Conservation (phyloP, 495 filamentous ascomycete species). For the Lepidopterella palustris region DNA sequence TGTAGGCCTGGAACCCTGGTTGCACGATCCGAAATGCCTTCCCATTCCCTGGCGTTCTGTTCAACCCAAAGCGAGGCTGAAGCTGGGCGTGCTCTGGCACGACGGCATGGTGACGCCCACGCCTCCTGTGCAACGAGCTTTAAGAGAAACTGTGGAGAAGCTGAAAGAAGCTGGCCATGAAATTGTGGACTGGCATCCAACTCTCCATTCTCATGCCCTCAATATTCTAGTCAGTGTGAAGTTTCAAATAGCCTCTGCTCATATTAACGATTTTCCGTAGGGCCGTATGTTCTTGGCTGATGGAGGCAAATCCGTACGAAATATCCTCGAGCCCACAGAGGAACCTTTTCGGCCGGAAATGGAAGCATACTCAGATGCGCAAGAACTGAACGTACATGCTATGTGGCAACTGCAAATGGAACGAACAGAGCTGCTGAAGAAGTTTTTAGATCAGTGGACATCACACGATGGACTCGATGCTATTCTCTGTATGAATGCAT, state of each 20-base stretch:
- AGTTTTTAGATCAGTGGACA: slow-evolving; percentile 34
- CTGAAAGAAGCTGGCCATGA: slow-evolving; percentile 28
- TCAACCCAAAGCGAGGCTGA: slow-evolving; percentile 35
- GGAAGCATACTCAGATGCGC: slow-evolving; percentile 24
- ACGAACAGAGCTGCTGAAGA: slow-evolving; percentile 30
- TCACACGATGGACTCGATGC: slow-evolving; percentile 32
- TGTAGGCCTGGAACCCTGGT: slow-evolving; percentile 44
- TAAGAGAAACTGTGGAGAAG: slow-evolving; percentile 23
- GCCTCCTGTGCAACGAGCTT: slow-evolving; percentile 21
- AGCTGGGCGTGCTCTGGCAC: slow-evolving; percentile 24
- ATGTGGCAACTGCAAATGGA: slow-evolving; percentile 36
- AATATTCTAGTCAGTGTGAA: slow-evolving; percentile 19
- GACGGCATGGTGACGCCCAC: slow-evolving; percentile 25
- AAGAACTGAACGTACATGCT: slow-evolving; percentile 30
- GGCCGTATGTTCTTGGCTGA: slow-evolving; percentile 35
- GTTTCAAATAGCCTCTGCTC: background rate
- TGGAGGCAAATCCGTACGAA: slow-evolving; percentile 32
- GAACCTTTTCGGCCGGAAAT: slow-evolving; percentile 35
- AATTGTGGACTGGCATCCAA: slow-evolving; percentile 26
- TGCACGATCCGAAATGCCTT: slow-evolving; percentile 43
- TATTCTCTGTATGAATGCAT: slow-evolving; percentile 24
- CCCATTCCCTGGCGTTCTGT: slow-evolving; percentile 45
- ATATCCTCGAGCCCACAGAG: slow-evolving; percentile 25
- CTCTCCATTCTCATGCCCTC: slow-evolving; percentile 22
- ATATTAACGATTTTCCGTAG: slow-evolving; percentile 2